phyloP scores from a whole-genome alignment of 225 moss, liverwort and hornwort species.

The Bryoerythrophyllum caledonicum region DNA sequence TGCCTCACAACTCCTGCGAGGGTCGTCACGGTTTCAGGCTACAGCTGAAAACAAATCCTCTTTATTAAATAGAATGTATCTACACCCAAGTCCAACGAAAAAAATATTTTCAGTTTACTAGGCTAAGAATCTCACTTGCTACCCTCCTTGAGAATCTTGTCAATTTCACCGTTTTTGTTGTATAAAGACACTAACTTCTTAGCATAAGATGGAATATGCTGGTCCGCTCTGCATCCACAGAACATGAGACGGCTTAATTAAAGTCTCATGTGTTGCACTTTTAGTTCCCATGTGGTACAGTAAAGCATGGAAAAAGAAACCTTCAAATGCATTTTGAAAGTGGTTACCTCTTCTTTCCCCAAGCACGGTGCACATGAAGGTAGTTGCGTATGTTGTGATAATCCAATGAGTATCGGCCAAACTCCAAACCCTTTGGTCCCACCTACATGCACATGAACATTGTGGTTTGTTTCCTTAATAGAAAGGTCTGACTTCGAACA shows the following conservation, averaged over 20 bases:
- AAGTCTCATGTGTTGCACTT: conserved; percentile 12
- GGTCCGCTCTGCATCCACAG: conserved; percentile 64
- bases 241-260: background rate
- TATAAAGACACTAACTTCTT: conserved; percentile 90
- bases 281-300: background rate
- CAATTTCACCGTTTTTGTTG: conserved; percentile 80
- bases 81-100: conserved; percentile 1
- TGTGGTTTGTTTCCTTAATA: background rate
- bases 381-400: conserved; percentile 95
- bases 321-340: conserved; percentile 14
- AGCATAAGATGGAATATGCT: conserved; percentile 88
- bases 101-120: background rate
- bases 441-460: conserved; percentile 72
- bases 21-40: background rate
- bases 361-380: conserved; percentile 77
- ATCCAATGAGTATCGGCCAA: conserved; percentile 96
- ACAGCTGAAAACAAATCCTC: conserved; percentile 4
- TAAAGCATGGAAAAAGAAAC: background rate
- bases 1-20: conserved; percentile 1
- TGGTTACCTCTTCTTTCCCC: conserved; percentile 85
- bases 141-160: conserved; percentile 56
- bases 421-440: conserved; percentile 97
- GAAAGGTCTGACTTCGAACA: background rate
- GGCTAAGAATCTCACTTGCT: conserved; percentile 32
- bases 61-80: conserved; percentile 15